Conservation (phyloP, 495 filamentous ascomycete genomes). For the Neurospora sp. region DNA sequence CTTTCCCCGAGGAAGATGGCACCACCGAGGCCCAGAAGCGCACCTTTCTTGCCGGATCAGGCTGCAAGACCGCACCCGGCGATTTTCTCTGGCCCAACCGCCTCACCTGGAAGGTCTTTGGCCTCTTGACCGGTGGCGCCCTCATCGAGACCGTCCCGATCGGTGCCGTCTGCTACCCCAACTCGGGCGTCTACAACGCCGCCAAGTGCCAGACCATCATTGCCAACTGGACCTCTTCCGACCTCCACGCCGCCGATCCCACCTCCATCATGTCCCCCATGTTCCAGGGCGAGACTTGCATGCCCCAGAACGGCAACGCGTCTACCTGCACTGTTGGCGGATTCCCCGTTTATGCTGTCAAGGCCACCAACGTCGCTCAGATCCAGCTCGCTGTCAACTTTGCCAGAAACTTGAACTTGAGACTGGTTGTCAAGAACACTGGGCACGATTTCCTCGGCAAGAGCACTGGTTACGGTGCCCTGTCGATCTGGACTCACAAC, state of each 20-base stretch:
- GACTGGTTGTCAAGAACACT: slow-evolving; percentile 55
- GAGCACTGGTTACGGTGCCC: slow-evolving; percentile 34
- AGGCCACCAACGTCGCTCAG: slow-evolving; percentile 42
- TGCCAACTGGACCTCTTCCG: slow-evolving; percentile 22
- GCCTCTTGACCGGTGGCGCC: slow-evolving; percentile 25
- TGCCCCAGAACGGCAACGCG: slow-evolving; percentile 25
- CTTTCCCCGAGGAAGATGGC: neutral
- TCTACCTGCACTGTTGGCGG: slow-evolving; percentile 44
- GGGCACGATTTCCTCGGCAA: slow-evolving; percentile 57
- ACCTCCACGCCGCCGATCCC: slow-evolving; percentile 31
- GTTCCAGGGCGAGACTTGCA: slow-evolving; percentile 37
- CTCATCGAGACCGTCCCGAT: slow-evolving; percentile 16
- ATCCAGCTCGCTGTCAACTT: slow-evolving; percentile 54
- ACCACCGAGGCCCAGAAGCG: neutral
- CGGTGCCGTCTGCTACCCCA: slow-evolving; percentile 35
- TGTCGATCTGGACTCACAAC: slow-evolving; percentile 51
- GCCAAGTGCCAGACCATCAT: slow-evolving; percentile 27
- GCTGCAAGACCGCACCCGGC: slow-evolving; percentile 42
- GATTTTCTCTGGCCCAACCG: slow-evolving; percentile 35
- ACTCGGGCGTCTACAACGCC: slow-evolving; percentile 34
- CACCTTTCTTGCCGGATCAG: neutral
- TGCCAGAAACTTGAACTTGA: slow-evolving; percentile 46
- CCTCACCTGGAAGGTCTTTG: slow-evolving; percentile 33
- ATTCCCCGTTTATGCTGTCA: slow-evolving; percentile 49
- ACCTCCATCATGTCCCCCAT: slow-evolving; percentile 41